Evolutionary conservation across 78 protist species (phyloP).

Genomic region (Mastigamoeba balamuthi): DNA sequence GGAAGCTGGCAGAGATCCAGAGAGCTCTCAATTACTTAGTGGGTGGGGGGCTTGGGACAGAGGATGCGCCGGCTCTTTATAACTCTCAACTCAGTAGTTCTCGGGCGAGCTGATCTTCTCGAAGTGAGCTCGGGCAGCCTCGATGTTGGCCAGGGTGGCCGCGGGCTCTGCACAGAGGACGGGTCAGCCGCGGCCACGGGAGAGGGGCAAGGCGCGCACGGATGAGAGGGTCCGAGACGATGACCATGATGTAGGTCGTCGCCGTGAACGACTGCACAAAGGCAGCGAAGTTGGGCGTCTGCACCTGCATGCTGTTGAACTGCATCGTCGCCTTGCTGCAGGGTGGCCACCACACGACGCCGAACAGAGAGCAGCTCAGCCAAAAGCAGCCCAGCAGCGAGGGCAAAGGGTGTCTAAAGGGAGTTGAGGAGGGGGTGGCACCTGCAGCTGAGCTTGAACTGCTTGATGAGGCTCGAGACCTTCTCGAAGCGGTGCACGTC

Average conservation of each 20-base stretch:
- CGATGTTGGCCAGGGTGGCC: constrained; percentile 41
- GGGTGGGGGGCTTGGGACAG: no score
- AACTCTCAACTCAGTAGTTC: no score
- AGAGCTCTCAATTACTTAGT: no score
- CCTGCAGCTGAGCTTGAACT: constrained; percentile 85
- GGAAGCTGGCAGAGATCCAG: no score
- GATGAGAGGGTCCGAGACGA: constrained; percentile 72
- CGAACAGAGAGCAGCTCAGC: not conserved
- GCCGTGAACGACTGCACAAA: constrained; percentile 87
- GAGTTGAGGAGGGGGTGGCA: constrained; percentile 50
- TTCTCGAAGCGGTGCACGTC: constrained; percentile 86
- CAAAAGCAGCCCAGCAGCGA: no score
- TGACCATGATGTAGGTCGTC: constrained; percentile 92
- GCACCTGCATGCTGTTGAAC: constrained; percentile 44
- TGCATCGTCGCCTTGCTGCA: constrained; percentile 35
- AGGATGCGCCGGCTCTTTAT: no score
- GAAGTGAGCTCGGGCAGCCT: constrained; percentile 49
- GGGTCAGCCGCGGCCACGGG: not conserved
- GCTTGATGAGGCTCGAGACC: constrained; percentile 89
- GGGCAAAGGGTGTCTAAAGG: no score
- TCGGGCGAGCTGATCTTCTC: no score
- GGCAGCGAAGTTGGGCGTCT: constrained; percentile 75
- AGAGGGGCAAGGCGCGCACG: not conserved
- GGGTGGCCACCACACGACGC: not conserved
- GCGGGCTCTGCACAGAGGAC: constrained; percentile 17